phyloP scores from a whole-genome alignment of 805 yeast genomes.

The Candida nonsorbophila region DNA sequence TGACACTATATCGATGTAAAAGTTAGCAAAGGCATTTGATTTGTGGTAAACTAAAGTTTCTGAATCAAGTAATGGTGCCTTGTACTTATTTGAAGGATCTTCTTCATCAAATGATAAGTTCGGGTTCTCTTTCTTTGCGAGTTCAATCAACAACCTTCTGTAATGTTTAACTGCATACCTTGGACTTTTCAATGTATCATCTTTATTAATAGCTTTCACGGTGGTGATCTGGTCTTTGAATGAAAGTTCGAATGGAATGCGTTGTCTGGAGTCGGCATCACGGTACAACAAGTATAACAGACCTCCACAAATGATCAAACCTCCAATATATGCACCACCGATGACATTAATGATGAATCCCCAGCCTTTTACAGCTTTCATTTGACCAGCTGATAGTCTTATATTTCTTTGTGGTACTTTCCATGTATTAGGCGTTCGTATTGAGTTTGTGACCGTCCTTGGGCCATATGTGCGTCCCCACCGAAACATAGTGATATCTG shows the following conservation, averaged over 20 bases:
- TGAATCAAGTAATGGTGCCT: slow-evolving; percentile 29
- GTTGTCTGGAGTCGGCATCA: slow-evolving; percentile 35
- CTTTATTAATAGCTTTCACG: slow-evolving; percentile 39
- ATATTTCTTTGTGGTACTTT: neutral
- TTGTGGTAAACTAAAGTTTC: slow-evolving; percentile 22
- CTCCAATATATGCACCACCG: slow-evolving; percentile 42
- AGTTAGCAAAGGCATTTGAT: slow-evolving; percentile 30
- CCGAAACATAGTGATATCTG: neutral
- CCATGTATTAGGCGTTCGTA: no score
- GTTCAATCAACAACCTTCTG: slow-evolving; percentile 27
- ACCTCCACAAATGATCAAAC: slow-evolving; percentile 31
- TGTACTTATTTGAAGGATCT: slow-evolving; percentile 18
- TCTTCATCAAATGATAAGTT: slow-evolving; percentile 20
- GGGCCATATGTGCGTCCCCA: neutral
- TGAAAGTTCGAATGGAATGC: slow-evolving; percentile 34
- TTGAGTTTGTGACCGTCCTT: neutral
- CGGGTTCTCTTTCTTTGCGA: slow-evolving; percentile 23
- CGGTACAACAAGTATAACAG: slow-evolving; percentile 32
- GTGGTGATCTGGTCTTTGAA: slow-evolving; percentile 28
- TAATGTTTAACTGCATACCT: slow-evolving; percentile 40
- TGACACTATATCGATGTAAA: slow-evolving; percentile 37
- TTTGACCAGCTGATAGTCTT: slow-evolving; percentile 2
- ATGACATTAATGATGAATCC: slow-evolving; percentile 28
- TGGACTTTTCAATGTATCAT: slow-evolving; percentile 37
- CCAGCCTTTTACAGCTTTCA: slow-evolving; percentile 18